A percentile compares a stretch with the other conserved stretches of the same genome.
These are phyloP conservation scores for Hericium rajendrae DNA, from an alignment of 768 basidiomycete genomes.

Conservation along the genomic window DNA sequence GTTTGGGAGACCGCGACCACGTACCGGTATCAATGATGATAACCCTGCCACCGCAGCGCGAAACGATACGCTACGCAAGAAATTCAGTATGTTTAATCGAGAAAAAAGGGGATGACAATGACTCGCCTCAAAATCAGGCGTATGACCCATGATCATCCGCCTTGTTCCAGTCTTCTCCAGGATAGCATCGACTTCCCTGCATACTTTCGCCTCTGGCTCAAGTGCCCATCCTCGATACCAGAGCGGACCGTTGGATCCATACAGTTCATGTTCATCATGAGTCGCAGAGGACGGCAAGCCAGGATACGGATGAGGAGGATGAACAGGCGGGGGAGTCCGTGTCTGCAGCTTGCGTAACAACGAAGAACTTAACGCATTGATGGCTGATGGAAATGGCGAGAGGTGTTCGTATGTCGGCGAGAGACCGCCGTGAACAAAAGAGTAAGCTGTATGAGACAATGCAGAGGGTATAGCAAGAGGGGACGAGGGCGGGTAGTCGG, in stretches of 20 bases:
- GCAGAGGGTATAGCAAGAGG: conserved; percentile 26
- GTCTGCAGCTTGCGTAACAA: conserved; percentile 64
- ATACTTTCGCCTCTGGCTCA: conserved; percentile 58
- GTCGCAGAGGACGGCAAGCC: conserved; percentile 62
- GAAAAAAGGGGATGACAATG: neutral
- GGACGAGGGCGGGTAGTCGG: conserved; percentile 36
- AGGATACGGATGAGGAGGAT: conserved; percentile 71
- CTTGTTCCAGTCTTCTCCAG: conserved; percentile 69
- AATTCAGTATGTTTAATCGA: neutral
- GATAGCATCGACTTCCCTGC: conserved; percentile 62
- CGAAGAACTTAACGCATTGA: conserved; percentile 66
- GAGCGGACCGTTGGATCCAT: conserved; percentile 70
- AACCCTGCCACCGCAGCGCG: conserved; percentile 84
- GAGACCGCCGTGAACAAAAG: conserved; percentile 92
- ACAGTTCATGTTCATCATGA: conserved; percentile 58
- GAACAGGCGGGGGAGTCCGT: conserved; percentile 56
- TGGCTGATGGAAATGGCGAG: conserved; percentile 72
- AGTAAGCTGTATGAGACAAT: conserved; percentile 72
- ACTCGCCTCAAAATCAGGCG: conserved; percentile 72
- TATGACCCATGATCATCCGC: conserved; percentile 94
- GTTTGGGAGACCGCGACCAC: conserved; percentile 1
- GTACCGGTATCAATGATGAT: conserved; percentile 92
- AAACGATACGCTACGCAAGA: conserved; percentile 54
- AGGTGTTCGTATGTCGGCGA: conserved; percentile 67
- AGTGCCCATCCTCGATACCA: conserved; percentile 96